A percentile compares a stretch with the other conserved stretches of the same genome.
These are phyloP conservation scores for Phytophthora rubi DNA, from an alignment of 352 stramenopile genomes.

Conservation along the genomic window DNA sequence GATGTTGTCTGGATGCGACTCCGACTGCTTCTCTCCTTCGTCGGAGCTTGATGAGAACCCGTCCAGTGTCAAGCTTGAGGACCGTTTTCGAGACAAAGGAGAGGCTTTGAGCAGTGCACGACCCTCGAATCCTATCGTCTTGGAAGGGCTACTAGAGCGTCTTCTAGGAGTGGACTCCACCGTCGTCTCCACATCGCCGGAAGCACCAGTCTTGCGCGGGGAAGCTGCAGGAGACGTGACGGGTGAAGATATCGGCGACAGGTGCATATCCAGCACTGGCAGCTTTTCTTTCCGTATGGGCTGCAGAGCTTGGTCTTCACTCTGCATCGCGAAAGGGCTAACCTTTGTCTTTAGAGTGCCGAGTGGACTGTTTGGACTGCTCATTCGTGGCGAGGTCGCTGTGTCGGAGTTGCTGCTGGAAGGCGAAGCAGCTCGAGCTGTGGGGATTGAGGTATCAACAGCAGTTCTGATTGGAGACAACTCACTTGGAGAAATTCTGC, in stretches of 20 bases:
- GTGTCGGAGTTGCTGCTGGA: background rate
- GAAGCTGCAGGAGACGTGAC: constrained; percentile 8
- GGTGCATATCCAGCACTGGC: constrained; percentile 22
- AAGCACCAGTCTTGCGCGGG: background rate
- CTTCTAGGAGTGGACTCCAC: background rate
- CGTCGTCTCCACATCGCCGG: constrained; percentile 1
- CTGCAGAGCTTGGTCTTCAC: background rate
- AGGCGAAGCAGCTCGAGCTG: background rate
- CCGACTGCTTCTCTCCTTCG: constrained; percentile 6
- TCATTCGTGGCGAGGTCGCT: constrained; percentile 1
- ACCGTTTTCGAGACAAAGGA: constrained; percentile 1
- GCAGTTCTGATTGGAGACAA: background rate
- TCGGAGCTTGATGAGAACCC: constrained; percentile 10
- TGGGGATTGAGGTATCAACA: background rate
- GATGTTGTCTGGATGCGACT: background rate
- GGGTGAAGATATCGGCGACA: constrained; percentile 16
- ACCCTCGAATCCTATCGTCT: background rate
- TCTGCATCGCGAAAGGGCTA: background rate
- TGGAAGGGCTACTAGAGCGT: constrained; percentile 12
- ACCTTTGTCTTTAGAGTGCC: constrained; percentile 8
- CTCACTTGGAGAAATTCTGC: background rate
- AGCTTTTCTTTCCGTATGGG: constrained; percentile 21
- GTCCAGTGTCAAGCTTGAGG: constrained; percentile 13
- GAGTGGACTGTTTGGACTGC: background rate
- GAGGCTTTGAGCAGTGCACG: constrained; percentile 7